These are phyloP conservation scores for Trichomonas vaginalis DNA, from an alignment of 208 protist species.

Conservation along the genomic window DNA sequence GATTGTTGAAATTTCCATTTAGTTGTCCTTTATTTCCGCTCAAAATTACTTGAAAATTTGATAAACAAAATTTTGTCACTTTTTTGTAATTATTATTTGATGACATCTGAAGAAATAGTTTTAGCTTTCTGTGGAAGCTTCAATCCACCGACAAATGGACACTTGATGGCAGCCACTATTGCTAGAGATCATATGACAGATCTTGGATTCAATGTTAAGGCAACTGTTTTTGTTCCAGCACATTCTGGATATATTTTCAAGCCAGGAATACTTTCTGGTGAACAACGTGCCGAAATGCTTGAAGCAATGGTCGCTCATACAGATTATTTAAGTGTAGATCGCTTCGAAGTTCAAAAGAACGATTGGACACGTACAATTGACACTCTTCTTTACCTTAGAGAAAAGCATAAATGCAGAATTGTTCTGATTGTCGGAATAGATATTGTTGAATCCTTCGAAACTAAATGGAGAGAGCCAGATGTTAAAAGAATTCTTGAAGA, in stretches of 20 bases:
- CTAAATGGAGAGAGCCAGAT: not conserved
- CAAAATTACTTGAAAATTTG: no score
- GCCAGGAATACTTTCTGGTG: not conserved
- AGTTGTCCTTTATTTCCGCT: no score
- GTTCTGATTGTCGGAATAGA: not conserved
- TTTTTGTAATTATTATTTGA: no score
- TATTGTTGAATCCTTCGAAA: not conserved
- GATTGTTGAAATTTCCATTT: no score
- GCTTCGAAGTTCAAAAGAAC: not conserved
- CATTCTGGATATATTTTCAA: not conserved
- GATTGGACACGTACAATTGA: not conserved
- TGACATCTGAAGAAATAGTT: not conserved
- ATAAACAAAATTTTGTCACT: no score
- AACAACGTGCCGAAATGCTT: not conserved
- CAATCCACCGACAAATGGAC: slow-evolving; percentile 8
- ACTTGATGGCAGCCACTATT: not conserved
- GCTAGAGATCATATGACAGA: not conserved
- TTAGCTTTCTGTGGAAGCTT: not conserved
- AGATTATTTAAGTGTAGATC: not conserved
- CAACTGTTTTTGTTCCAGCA: not conserved
- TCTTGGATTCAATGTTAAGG: not conserved
- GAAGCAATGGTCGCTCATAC: not conserved
- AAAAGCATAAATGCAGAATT: not conserved
- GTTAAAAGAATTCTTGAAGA: not conserved
- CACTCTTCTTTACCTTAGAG: not conserved